A percentile compares a stretch with the other conserved stretches of the same genome.
These are phyloP conservation scores for Neofusicoccum kwambonambiense DNA, from an alignment of 2,329 filamentous ascomycete genomes.

Conservation along the genomic window DNA sequence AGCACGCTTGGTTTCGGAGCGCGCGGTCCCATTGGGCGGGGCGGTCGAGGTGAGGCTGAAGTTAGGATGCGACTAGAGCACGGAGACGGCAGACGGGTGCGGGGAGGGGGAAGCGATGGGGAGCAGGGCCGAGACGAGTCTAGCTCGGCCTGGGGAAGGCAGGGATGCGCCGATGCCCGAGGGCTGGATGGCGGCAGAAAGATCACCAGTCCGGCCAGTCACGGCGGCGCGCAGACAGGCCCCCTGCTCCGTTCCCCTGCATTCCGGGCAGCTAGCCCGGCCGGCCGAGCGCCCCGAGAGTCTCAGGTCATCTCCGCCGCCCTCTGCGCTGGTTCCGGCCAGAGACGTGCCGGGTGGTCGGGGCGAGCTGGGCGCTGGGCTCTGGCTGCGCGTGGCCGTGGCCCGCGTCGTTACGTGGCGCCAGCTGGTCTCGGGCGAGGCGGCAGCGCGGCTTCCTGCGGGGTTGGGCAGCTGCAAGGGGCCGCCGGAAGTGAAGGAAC, in stretches of 20 bases:
- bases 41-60: not conserved
- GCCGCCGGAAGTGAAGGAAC: not conserved
- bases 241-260: not conserved
- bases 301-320: not conserved
- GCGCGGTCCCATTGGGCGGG: not conserved
- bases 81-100: not conserved
- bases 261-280: not conserved
- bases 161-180: not conserved
- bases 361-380: not conserved
- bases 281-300: not conserved
- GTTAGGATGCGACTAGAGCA: not conserved
- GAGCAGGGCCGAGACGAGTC: not conserved
- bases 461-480: slow-evolving; percentile 14
- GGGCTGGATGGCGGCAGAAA: no score
- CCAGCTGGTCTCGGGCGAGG: not conserved
- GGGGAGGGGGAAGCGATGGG: not conserved
- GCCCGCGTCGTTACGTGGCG: not conserved
- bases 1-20: not conserved
- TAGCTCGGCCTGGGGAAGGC: not conserved
- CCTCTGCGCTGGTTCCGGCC: not conserved
- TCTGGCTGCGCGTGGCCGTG: not conserved
- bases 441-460: not conserved
- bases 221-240: no score
- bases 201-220: no score
- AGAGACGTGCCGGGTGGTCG: not conserved